Conservation (phyloP, 2,329 filamentous ascomycete genomes). For the Ophiocordyceps sinensis region DNA sequence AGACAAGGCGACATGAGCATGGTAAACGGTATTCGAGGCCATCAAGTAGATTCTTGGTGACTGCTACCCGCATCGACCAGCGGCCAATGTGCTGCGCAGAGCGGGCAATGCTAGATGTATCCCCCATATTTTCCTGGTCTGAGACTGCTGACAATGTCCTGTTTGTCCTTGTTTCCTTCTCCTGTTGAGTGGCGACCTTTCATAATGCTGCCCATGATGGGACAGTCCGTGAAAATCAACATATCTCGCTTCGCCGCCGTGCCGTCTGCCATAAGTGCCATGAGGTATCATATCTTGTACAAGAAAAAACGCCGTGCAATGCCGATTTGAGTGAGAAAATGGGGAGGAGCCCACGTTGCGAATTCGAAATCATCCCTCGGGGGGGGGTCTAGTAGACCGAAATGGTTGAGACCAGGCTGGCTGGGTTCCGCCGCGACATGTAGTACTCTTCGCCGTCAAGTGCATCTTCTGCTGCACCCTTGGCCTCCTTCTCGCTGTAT, state of each 20-base stretch:
- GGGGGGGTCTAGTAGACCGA: slow-evolving; percentile 33
- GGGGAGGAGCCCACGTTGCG: background rate
- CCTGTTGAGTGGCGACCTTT: background rate
- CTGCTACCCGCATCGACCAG: too few relatives aligned
- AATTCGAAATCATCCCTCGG: background rate
- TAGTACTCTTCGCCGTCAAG: slow-evolving; percentile 41
- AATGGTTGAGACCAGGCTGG: slow-evolving; percentile 38
- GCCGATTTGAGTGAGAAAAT: slow-evolving; percentile 7
- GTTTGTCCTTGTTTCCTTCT: background rate
- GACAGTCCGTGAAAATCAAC: background rate
- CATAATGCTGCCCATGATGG: background rate
- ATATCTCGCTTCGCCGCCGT: slow-evolving; percentile 4
- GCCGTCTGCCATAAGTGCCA: slow-evolving; percentile 6
- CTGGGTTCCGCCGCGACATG: slow-evolving; percentile 34
- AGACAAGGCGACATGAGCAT: too few relatives aligned
- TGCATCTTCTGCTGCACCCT: slow-evolving; percentile 23
- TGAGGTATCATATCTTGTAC: slow-evolving; percentile 12
- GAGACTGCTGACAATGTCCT: background rate
- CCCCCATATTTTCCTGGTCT: background rate
- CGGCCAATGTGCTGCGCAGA: slow-evolving; percentile 8
- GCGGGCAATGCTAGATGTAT: background rate
- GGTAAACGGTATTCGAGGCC: too few relatives aligned
- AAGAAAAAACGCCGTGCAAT: slow-evolving; percentile 12
- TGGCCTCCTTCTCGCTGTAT: slow-evolving; percentile 44
- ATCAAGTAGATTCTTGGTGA: too few relatives aligned